These are phyloP conservation scores for Nakaseomyces delphensis DNA, from an alignment of 1,139 yeast genomes.

Conservation along the genomic window DNA sequence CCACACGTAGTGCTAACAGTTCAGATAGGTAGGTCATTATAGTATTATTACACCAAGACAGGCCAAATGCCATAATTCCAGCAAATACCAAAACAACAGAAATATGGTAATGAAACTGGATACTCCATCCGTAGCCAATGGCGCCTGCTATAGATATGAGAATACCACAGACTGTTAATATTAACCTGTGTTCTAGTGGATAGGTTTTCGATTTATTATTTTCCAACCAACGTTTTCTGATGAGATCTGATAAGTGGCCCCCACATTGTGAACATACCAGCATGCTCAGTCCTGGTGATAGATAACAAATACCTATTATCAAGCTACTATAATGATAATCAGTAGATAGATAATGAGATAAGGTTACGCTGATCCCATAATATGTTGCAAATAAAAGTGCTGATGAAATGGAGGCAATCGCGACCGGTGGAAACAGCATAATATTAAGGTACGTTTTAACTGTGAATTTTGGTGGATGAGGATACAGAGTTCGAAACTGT, in stretches of 20 bases:
- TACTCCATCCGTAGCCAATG: slow-evolving; percentile 49
- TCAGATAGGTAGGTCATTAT: slow-evolving; percentile 51
- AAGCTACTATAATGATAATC: slow-evolving; percentile 36
- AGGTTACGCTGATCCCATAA: slow-evolving; percentile 47
- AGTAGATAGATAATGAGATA: slow-evolving; percentile 36
- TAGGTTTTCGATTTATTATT: slow-evolving; percentile 23
- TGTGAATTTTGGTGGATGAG: slow-evolving; percentile 44
- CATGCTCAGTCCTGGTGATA: slow-evolving; percentile 48
- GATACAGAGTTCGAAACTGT: slow-evolving; percentile 30
- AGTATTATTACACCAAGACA: slow-evolving; percentile 53
- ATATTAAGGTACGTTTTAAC: slow-evolving; percentile 35
- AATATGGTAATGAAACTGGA: slow-evolving; percentile 39
- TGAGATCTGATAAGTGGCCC: slow-evolving; percentile 43
- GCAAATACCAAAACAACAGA: slow-evolving; percentile 39
- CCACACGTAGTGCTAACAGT: slow-evolving; percentile 43
- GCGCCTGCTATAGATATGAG: slow-evolving; percentile 40
- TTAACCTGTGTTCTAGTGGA: slow-evolving; percentile 41
- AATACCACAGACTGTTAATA: slow-evolving; percentile 42
- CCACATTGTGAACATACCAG: slow-evolving; percentile 44
- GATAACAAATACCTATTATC: slow-evolving; percentile 40
- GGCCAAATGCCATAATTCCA: slow-evolving; percentile 45
- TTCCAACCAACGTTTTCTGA: slow-evolving; percentile 30
- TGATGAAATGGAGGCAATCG: slow-evolving; percentile 42
- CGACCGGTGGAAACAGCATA: slow-evolving; percentile 39
- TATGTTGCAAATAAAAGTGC: slow-evolving; percentile 49